phyloP scores from a whole-genome alignment of 495 filamentous ascomycete genomes.

The Penicillium steckii region DNA sequence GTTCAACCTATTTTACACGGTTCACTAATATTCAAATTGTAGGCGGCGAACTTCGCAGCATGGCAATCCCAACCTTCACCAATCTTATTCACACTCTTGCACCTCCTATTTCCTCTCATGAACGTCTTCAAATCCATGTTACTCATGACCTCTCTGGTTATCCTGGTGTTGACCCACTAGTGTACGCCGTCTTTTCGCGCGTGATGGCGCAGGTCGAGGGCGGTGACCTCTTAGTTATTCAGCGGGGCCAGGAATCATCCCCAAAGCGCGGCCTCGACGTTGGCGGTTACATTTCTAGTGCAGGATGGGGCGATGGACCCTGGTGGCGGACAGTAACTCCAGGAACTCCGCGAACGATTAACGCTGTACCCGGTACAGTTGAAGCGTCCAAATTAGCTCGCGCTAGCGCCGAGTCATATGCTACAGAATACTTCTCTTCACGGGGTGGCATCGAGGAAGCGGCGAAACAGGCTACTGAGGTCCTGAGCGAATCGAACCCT shows the following conservation, averaged over 20 bases:
- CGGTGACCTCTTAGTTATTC: constrained; percentile 93
- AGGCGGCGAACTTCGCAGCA: constrained; percentile 88
- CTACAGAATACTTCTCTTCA: constrained; percentile 74
- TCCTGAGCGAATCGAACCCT: constrained; percentile 78
- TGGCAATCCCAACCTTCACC: constrained; percentile 92
- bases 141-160: constrained; percentile 95
- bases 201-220: constrained; percentile 99
- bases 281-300: constrained; percentile 50
- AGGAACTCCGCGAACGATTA: constrained; percentile 67
- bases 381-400: constrained; percentile 89
- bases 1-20: neutral
- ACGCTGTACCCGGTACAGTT: constrained; percentile 72
- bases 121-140: constrained; percentile 96
- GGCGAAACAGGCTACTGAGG: constrained; percentile 70
- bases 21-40: constrained; percentile 20
- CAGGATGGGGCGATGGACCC: constrained; percentile 83
- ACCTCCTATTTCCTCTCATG: constrained; percentile 94
- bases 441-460: constrained; percentile 79
- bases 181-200: constrained; percentile 89
- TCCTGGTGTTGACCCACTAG: constrained; percentile 88
- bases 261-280: constrained; percentile 62
- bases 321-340: constrained; percentile 82
- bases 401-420: constrained; percentile 83
- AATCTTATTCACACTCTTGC: constrained; percentile 92
- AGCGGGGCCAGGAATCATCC: constrained; percentile 82